These are phyloP conservation scores for Solanum neorickii DNA, from an alignment of 257 asterid genomes.

Conservation along the genomic window DNA sequence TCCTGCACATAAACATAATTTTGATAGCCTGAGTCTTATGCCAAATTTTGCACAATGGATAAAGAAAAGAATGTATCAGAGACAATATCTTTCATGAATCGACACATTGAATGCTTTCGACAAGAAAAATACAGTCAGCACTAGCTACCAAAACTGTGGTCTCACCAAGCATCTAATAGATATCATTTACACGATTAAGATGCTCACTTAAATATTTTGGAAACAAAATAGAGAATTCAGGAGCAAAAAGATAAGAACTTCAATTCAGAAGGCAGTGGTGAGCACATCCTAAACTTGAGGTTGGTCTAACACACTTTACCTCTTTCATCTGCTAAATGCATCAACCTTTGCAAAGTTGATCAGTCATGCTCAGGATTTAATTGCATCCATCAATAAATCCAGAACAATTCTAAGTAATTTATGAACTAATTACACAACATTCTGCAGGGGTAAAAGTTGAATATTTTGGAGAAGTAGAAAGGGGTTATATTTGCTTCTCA, in stretches of 20 bases:
- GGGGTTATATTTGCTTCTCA: not conserved
- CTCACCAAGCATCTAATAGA: not conserved
- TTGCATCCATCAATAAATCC: not conserved
- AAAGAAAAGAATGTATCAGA: not conserved
- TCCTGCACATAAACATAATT: constrained; percentile 35
- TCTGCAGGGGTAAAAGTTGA: not conserved
- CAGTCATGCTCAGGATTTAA: not conserved
- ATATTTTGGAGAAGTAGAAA: not conserved
- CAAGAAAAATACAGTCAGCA: not conserved
- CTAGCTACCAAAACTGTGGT: not conserved
- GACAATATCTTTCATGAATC: not conserved
- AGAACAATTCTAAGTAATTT: not conserved
- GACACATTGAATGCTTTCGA: not conserved
- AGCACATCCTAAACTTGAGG: not conserved
- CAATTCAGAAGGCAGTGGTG: not conserved
- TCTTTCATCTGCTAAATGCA: not conserved
- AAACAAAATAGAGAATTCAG: not conserved
- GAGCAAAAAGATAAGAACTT: not conserved
- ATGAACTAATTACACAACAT: not conserved
- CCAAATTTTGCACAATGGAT: not conserved
- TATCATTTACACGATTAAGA: not conserved
- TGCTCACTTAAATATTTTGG: not conserved
- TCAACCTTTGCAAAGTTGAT: not conserved
- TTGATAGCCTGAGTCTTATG: not conserved
- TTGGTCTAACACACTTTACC: not conserved